Evolutionary conservation across 495 filamentous ascomycete genomes (phyloP), one percentile per base, ranked within the genome.

Genomic region (Penicillium longicatenatum): DNA sequence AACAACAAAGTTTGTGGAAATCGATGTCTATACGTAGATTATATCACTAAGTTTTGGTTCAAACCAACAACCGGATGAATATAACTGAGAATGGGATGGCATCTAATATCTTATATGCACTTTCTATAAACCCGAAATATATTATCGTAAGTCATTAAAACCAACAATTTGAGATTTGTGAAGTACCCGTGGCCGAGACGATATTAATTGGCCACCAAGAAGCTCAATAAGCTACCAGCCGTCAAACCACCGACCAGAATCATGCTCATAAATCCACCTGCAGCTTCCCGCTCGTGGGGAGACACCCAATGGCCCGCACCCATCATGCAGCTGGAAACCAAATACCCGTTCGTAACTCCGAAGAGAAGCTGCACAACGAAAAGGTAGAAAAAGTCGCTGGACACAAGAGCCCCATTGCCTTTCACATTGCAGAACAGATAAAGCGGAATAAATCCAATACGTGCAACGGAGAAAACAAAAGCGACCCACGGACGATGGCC

Each of bases 261-360:
- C 63, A 96, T 67, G 9, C 90, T 90, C 94, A 98, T 98, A 62
- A 97, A 98, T 7, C 89, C 91, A 33, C 94, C 94, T 8, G 92
- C 86, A 17, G 92, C 91, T 76, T 96, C 91, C 26, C 87, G 81
- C 73, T 98, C 93, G 2, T 85, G 83, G 6, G 84, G 84, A 6
- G 84, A 85, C 19, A 97, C 93, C 81, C 83, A 91, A 58, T 86
- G 82, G 0, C 83, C 84, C 0, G 92, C 88, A 2, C 87, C 89
- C 86, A 98, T 96, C 94, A 99, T 97, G 70, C 86, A 89, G 59
- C 80, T 85, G 42, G 86, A 88, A 3, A 88, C 89, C 9, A 99
- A 57, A 80, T 87, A 97, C 3, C 94, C 94, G 68, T 92, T 98
- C 9, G 85, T 88, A 39, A 89, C 57, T 5, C 94, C 94, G 66